phyloP scores from a whole-genome alignment of 192 early-diverging fungal species.

The Coemansia sp. region DNA sequence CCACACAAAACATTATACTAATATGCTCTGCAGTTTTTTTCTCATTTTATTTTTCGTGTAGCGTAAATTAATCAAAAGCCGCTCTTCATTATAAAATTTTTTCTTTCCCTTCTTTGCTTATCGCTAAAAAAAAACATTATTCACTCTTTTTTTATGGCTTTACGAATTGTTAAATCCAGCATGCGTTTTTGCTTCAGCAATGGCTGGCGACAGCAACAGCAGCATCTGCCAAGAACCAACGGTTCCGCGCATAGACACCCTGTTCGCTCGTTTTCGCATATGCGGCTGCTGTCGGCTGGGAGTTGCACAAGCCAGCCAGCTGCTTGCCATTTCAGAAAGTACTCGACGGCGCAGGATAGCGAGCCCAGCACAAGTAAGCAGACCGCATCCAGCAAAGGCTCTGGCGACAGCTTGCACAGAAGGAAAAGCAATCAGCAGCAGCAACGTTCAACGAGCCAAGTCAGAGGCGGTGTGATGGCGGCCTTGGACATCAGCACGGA shows the following conservation, averaged over 20 bases:
- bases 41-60: neutral
- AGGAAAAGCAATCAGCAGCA: neutral
- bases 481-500: conserved; percentile 24
- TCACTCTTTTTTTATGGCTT: neutral
- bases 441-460: conserved; percentile 1
- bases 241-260: neutral
- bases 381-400: neutral
- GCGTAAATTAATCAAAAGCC: conserved; percentile 57
- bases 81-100: conserved; percentile 33
- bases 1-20: too few species aligned
- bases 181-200: neutral
- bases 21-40: too few species aligned
- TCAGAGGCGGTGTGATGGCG: neutral
- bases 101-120: neutral
- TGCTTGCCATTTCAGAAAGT: too few species aligned
- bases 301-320: too few species aligned
- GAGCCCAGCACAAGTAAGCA: too few species aligned
- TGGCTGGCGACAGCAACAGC: neutral
- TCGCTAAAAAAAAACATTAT: neutral
- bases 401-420: neutral
- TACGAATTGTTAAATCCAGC: neutral
- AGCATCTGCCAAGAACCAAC: neutral
- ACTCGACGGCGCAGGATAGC: too few species aligned
- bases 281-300: neutral
- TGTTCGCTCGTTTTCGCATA: neutral